These are phyloP conservation scores for Lactifluus pinguis DNA, from an alignment of 768 basidiomycete species.

Conservation along the genomic window DNA sequence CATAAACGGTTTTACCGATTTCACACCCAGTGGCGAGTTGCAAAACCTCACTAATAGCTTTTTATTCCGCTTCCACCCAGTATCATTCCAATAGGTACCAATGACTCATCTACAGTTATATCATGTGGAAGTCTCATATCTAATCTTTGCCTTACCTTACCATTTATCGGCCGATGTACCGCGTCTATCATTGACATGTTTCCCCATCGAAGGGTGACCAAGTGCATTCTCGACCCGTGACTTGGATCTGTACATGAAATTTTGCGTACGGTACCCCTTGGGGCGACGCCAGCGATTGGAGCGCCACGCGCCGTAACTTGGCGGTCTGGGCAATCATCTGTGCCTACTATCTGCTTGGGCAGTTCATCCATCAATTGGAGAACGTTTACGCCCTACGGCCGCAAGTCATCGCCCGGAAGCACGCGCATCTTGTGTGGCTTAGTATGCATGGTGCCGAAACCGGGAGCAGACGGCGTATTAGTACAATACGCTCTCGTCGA, in stretches of 20 bases:
- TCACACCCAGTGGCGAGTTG: neutral
- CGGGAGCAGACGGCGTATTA: neutral
- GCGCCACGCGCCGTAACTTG: neutral
- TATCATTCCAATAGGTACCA: no score
- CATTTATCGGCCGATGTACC: neutral
- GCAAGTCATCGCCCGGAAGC: neutral
- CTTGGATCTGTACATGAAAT: neutral
- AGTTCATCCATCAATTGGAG: neutral
- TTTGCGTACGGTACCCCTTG: neutral
- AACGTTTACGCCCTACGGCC: neutral
- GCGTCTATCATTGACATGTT: neutral
- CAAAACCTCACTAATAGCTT: neutral
- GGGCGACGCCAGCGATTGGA: neutral
- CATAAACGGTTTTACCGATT: neutral
- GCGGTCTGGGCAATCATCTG: neutral
- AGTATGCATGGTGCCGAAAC: neutral
- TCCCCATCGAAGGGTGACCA: neutral
- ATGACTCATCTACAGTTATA: neutral
- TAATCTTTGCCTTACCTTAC: neutral
- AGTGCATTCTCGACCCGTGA: neutral
- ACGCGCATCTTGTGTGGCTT: neutral
- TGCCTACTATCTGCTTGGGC: neutral
- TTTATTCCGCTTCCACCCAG: neutral
- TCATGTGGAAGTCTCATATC: neutral
- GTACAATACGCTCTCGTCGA: neutral